These are phyloP conservation scores for Aspergillus novofumigatus DNA, from an alignment of 2,329 filamentous ascomycete genomes.

Conservation along the genomic window DNA sequence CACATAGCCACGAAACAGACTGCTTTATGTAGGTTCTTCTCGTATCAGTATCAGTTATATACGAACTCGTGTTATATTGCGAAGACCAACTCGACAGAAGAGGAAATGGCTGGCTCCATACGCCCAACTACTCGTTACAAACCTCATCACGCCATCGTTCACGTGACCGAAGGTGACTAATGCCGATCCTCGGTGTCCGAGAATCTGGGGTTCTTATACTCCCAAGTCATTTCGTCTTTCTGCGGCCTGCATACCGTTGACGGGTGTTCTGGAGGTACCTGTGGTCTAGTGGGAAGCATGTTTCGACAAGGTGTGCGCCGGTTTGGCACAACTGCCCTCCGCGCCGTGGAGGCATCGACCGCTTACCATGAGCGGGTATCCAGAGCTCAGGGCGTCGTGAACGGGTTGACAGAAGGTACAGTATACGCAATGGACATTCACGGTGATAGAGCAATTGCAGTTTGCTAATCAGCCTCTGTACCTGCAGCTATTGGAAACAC, in stretches of 20 bases:
- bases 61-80: not conserved
- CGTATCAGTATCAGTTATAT: not conserved
- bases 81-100: not conserved
- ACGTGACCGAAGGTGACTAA: conserved; percentile 21
- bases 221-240: not conserved
- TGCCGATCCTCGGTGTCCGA: conserved; percentile 19
- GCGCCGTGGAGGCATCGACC: conserved; percentile 49
- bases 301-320: conserved; percentile 65
- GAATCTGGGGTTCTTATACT: conserved; percentile 2
- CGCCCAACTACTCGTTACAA: not conserved
- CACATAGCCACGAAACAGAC: not conserved
- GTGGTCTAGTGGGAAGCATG: conserved; percentile 47
- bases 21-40: not conserved
- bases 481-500: conserved; percentile 89
- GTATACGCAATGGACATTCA: not conserved
- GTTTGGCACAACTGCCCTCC: conserved; percentile 61
- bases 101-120: not conserved
- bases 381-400: conserved; percentile 71
- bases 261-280: conserved; percentile 1
- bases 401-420: conserved; percentile 76
- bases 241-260: not conserved
- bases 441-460: not conserved
- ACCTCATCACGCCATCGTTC: conserved; percentile 11
- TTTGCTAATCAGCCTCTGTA: conserved; percentile 2
- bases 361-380: conserved; percentile 68